A percentile compares a stretch with the other conserved stretches of the same genome.
These are phyloP conservation scores for Mycena metata DNA, from an alignment of 768 basidiomycete species.

Conservation along the genomic window DNA sequence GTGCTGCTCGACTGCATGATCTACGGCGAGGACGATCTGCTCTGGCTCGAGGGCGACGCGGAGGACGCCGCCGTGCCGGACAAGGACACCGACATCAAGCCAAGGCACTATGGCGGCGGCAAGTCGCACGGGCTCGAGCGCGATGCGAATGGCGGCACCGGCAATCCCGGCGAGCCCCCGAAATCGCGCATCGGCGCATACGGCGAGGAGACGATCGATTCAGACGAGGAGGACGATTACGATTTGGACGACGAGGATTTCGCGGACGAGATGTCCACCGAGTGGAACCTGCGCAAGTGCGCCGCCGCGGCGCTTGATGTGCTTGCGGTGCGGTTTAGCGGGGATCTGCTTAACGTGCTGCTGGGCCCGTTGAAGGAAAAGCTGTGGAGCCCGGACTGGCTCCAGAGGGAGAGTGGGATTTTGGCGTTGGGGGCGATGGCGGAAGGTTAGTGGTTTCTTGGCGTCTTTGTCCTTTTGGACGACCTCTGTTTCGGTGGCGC, in stretches of 20 bases:
- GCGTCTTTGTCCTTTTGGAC: background rate
- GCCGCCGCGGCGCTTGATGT: constrained; percentile 98
- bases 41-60: constrained; percentile 93
- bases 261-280: constrained; percentile 96
- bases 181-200: constrained; percentile 72
- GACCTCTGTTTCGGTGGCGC: background rate
- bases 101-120: constrained; percentile 83
- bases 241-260: constrained; percentile 92
- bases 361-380: constrained; percentile 93
- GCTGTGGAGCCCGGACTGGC: constrained; percentile 93
- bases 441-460: constrained; percentile 73
- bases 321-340: constrained; percentile 91
- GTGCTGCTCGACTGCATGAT: constrained; percentile 98
- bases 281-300: constrained; percentile 99
- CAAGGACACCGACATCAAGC: constrained; percentile 96
- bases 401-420: constrained; percentile 95
- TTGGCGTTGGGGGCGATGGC: constrained; percentile 98
- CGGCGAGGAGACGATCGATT: constrained; percentile 85
- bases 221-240: constrained; percentile 91
- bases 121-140: constrained; percentile 90
- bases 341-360: constrained; percentile 90
- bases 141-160: constrained; percentile 62
- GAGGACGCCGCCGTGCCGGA: constrained; percentile 94
- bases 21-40: constrained; percentile 95
- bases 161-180: constrained; percentile 53